Conservation (phyloP, 2,329 filamentous ascomycete genomes). For the Epichloe sylvatica region DNA sequence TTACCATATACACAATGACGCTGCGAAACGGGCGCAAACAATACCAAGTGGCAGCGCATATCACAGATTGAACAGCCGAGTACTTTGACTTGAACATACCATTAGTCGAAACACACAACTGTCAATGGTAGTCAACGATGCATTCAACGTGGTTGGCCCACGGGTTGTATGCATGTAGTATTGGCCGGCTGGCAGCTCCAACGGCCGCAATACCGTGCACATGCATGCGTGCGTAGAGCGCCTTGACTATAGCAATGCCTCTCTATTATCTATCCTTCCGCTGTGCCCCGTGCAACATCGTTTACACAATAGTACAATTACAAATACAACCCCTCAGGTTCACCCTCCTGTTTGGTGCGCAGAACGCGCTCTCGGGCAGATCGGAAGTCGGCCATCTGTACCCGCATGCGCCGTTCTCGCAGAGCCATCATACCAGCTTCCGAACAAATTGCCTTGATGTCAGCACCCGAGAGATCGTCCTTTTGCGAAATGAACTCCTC, state of each 20-base stretch:
- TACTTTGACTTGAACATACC: background rate
- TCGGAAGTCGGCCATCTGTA: conserved; percentile 97
- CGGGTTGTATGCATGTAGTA: too few relatives aligned
- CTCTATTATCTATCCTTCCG: background rate
- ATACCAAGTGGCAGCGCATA: background rate
- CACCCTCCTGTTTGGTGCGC: conserved; percentile 96
- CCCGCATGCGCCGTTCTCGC: conserved; percentile 88
- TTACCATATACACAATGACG: background rate
- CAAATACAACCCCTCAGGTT: conserved; percentile 96
- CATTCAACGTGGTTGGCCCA: background rate
- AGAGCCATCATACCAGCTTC: conserved; percentile 91
- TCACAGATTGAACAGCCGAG: background rate
- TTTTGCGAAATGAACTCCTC: conserved; percentile 98
- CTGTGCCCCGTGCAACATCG: background rate
- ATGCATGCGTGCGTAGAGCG: background rate
- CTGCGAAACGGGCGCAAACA: background rate
- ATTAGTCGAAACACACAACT: background rate
- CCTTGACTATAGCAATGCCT: background rate
- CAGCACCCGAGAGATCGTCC: conserved; percentile 90
- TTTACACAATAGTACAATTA: conserved; percentile 34
- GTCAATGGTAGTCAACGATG: background rate
- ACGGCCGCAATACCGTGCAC: background rate
- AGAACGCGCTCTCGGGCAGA: conserved; percentile 84
- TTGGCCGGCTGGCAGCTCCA: too few relatives aligned
- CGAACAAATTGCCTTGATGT: conserved; percentile 98